Base-by-base conservation (phyloP, 257 asterid species). In the Striga asiatica region DNA sequence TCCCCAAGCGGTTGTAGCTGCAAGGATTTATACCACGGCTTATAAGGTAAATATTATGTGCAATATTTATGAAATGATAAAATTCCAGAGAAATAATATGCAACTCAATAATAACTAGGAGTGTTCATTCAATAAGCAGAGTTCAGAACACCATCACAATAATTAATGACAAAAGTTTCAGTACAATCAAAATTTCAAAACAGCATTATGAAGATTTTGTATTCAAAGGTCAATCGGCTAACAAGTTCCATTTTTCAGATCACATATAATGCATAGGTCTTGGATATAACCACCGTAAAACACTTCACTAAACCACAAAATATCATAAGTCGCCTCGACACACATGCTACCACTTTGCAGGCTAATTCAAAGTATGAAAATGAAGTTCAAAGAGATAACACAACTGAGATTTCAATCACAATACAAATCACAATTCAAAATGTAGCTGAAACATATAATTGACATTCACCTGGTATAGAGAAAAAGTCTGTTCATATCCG, bases 1-100 rank as follows among this genome's bases (percentile, higher is more conserved):
- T 78, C 48, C 97, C 97, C 78, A 91, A 58, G 34, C 94, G 84
- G 61, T 77, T 62, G 73, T 76, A 79, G 83, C 98, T 91, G 94
- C 62, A 28, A 68, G 31, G 51, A 41, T 31, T 45, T 35, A 49
- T 18, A 9, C 50, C 35, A 24, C 11, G 49, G 22, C 6, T 6
- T 28, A 28, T 42, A 49, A 50, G 38, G 16, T 3, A n/a, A n/a
- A 35, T 52, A 62, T 14, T 1, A 52, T 45, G 54, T 16, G 53
- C 29, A 58, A 35, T 17, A 49, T 43, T 22, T n/a, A n/a, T n/a
- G n/a, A 17, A 4, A 35, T 14, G 6, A 38, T 11, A 51, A 13
- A 9, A 28, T 34, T 9, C 38, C 39, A 5, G 45, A 19, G 12
- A 60, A 35, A 60, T 13, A 10, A 61, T 62, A 31, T 20, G 49